A percentile compares a stretch with the other conserved stretches of the same genome.
Conservation (phyloP, 2,329 filamentous ascomycete species). For the Metarhizium sp. region DNA sequence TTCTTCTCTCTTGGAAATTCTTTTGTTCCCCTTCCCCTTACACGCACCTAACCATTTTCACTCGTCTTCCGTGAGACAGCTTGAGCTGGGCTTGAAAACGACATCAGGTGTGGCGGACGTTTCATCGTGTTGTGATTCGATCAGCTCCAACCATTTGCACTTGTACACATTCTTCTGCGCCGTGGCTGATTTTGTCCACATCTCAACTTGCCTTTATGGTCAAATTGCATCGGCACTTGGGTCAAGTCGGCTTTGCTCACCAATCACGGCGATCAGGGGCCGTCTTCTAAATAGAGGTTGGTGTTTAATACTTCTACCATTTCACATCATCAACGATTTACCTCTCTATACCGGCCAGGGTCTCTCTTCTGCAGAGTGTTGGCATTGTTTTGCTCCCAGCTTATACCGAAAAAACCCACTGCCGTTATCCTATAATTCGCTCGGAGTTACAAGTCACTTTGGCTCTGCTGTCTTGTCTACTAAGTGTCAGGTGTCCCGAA, state of each 20-base stretch:
- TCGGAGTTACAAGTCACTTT: background rate
- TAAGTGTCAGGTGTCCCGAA: background rate
- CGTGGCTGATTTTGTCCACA: slow-evolving; percentile 3
- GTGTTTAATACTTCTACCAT: slow-evolving; percentile 3
- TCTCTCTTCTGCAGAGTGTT: background rate
- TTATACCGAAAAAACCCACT: background rate
- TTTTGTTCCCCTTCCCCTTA: background rate
- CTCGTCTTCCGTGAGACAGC: slow-evolving; percentile 3
- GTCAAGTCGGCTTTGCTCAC: background rate
- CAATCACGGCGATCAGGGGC: slow-evolving; percentile 3
- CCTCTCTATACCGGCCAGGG: background rate
- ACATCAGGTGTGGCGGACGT: slow-evolving; percentile 1
- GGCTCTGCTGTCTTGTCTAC: background rate
- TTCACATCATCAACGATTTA: background rate
- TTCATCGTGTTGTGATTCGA: slow-evolving; percentile 3
- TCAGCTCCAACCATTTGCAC: slow-evolving; percentile 6
- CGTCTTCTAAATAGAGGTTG: slow-evolving; percentile 3
- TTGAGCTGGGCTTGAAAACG: slow-evolving; percentile 1
- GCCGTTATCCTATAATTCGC: background rate
- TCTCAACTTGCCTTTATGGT: background rate
- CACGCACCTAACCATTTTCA: background rate
- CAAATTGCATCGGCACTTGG: background rate
- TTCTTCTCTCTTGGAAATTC: slow-evolving; percentile 1
- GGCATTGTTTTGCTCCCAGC: background rate
- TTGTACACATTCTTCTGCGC: slow-evolving; percentile 2